Evolutionary conservation across 1,284 basidiomycete species (phyloP), one percentile per base, ranked within the genome.

Genomic region (Puccinia coronata): DNA sequence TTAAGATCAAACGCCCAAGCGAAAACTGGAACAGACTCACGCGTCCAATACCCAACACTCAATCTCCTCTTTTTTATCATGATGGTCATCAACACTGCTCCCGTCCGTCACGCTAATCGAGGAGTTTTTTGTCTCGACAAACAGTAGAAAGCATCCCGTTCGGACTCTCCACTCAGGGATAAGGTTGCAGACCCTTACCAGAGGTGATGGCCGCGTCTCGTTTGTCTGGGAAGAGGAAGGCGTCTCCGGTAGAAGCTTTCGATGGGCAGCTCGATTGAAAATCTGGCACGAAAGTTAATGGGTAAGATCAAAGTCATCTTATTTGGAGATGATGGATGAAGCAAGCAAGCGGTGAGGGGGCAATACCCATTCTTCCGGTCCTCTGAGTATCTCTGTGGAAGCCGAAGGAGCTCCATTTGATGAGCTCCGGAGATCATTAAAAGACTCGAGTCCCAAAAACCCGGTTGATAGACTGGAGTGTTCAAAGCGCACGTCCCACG

Each of bases 281-380:
- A 57, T 36, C 73, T 75, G 41, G 4, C 47, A 51, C 20, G 31
- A 53, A 53, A n/a, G 8, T n/a, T 53, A n/a, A n/a, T n/a, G n/a
- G n/a, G n/a, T n/a, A n/a, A n/a, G n/a, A n/a, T n/a, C n/a, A n/a
- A n/a, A n/a, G n/a, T 8, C 8, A 53, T 18, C 18, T 23, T 23
- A n/a, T 23, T 18, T 53, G 8, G 20, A 20, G 9, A 36, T 14
- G 8, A 61, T 57, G 25, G 23, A 36, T 70, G 25, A 41, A 31
- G 31, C 18, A 3, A 72, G 70, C 16, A 31, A 34, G 39, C 41
- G 6, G 25, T 1, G 20, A 34, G 61, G 23, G 36, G 28, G 12
- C 1, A 34, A 25, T 39, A 75, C 73, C 73, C 73, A 75, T 75
- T 75, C 73, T 1, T 41, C 73, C 9, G 73, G 73, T 47, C 73